phyloP scores from a whole-genome alignment of 2,329 filamentous ascomycete genomes.

The Coniochaeta prunicola region DNA sequence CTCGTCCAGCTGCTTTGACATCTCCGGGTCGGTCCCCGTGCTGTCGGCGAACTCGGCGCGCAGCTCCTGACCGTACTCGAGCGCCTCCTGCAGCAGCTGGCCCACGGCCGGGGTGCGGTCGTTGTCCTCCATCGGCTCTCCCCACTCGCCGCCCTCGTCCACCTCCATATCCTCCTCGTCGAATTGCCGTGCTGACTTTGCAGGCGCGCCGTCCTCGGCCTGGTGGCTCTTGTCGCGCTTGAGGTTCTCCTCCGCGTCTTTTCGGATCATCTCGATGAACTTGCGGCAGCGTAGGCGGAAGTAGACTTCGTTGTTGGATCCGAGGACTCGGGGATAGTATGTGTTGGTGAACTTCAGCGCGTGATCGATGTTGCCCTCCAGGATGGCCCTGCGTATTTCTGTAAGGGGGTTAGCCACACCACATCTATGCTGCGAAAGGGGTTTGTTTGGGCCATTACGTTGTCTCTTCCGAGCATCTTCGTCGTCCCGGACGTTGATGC shows the following conservation, averaged over 20 bases:
- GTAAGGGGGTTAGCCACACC: neutral
- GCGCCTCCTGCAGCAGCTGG: slow-evolving; percentile 57
- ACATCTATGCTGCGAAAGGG: neutral
- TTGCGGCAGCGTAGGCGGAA: slow-evolving; percentile 85
- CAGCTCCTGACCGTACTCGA: slow-evolving; percentile 74
- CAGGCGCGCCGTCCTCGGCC: slow-evolving; percentile 35
- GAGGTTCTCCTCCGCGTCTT: slow-evolving; percentile 57
- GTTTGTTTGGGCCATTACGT: slow-evolving; percentile 46
- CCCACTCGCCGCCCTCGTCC: slow-evolving; percentile 34
- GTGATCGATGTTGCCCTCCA: slow-evolving; percentile 87
- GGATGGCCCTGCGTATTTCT: slow-evolving; percentile 81
- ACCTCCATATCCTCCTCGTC: slow-evolving; percentile 40
- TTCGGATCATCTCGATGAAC: slow-evolving; percentile 90
- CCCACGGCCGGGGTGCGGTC: slow-evolving; percentile 13
- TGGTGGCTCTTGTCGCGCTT: slow-evolving; percentile 28
- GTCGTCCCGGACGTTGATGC: slow-evolving; percentile 68
- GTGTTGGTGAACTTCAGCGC: slow-evolving; percentile 74
- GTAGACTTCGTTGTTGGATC: slow-evolving; percentile 74
- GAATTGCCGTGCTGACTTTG: too few relatives aligned
- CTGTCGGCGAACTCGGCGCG: slow-evolving; percentile 71
- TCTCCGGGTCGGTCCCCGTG: slow-evolving; percentile 48
- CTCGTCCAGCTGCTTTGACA: slow-evolving; percentile 68
- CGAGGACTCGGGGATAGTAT: slow-evolving; percentile 75
- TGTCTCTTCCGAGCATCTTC: slow-evolving; percentile 81
- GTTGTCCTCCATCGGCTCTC: slow-evolving; percentile 47